phyloP scores from a whole-genome alignment of 73 alveolate genomes.

The Paramecium tetraurelia region DNA sequence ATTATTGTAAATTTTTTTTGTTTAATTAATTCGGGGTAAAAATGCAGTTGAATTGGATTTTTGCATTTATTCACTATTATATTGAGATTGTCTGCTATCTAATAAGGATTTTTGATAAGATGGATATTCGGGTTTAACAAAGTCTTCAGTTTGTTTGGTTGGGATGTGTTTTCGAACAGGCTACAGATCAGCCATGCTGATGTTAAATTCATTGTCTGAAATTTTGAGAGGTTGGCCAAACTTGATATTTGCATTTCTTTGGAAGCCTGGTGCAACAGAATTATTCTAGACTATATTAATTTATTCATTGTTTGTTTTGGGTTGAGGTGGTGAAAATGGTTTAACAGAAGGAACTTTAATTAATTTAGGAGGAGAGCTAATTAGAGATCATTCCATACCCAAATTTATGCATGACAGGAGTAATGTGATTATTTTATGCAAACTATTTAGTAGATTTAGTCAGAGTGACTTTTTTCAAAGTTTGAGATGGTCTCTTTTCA shows the following conservation, averaged over 20 bases:
- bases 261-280: neutral
- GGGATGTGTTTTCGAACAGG: neutral
- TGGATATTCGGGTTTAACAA: neutral
- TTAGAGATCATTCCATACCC: neutral
- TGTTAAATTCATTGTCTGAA: neutral
- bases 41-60: slow-evolving; percentile 12
- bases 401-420: slow-evolving; percentile 2
- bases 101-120: neutral
- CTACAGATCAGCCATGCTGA: neutral
- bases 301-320: neutral
- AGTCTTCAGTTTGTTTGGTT: neutral
- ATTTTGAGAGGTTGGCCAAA: neutral
- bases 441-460: slow-evolving; percentile 3
- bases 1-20: neutral
- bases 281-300: neutral
- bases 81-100: neutral
- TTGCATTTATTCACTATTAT: neutral
- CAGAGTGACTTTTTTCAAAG: neutral
- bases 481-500: neutral
- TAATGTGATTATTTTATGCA: neutral
- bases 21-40: neutral
- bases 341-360: neutral
- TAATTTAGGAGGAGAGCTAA: neutral
- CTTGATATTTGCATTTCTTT: neutral
- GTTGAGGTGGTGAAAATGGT: slow-evolving; percentile 22